These are phyloP conservation scores for Fraxinus sp. DNA, from an alignment of 305 asterid species.

Conservation along the genomic window DNA sequence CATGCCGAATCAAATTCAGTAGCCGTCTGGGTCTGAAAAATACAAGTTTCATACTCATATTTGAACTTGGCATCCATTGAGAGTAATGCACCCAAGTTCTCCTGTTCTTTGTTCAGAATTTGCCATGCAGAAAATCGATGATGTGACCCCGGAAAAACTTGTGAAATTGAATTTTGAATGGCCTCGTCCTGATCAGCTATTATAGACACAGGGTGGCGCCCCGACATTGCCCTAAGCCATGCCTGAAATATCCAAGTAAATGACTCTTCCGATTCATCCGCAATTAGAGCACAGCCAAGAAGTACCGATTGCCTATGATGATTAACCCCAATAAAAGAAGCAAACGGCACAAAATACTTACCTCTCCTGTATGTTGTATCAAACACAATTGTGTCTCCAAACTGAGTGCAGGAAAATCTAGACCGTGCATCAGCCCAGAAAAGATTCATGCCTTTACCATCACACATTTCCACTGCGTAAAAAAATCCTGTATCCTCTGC, in stretches of 20 bases:
- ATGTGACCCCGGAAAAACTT: conserved; percentile 74
- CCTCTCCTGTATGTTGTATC: conserved; percentile 74
- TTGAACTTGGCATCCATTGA: conserved; percentile 75
- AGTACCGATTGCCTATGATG: conserved; percentile 91
- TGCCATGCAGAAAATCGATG: conserved; percentile 88
- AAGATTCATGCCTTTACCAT: conserved; percentile 65
- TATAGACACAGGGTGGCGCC: conserved; percentile 66
- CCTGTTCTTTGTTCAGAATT: conserved; percentile 65
- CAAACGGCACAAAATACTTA: conserved; percentile 65
- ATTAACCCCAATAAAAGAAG: conserved; percentile 81
- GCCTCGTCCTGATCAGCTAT: conserved; percentile 79
- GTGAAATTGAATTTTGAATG: conserved; percentile 67
- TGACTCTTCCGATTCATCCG: conserved; percentile 88
- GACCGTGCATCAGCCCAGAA: conserved; percentile 91
- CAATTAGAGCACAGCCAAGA: conserved; percentile 89
- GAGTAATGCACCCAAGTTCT: conserved; percentile 59
- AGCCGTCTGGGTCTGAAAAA: conserved; percentile 71
- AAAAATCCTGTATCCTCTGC: conserved; percentile 88
- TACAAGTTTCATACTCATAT: conserved; percentile 76
- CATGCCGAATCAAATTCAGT: conserved; percentile 84
- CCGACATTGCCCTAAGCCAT: conserved; percentile 81
- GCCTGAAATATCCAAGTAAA: conserved; percentile 88
- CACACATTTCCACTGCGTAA: conserved; percentile 70
- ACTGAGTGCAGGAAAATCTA: conserved; percentile 81
- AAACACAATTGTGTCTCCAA: conserved; percentile 81